Percentiles rank a stretch among this genome's conserved stretches.
These are phyloP conservation scores for Gastrodia elata DNA, from an alignment of 106 monocot species.

Conservation along the genomic window DNA sequence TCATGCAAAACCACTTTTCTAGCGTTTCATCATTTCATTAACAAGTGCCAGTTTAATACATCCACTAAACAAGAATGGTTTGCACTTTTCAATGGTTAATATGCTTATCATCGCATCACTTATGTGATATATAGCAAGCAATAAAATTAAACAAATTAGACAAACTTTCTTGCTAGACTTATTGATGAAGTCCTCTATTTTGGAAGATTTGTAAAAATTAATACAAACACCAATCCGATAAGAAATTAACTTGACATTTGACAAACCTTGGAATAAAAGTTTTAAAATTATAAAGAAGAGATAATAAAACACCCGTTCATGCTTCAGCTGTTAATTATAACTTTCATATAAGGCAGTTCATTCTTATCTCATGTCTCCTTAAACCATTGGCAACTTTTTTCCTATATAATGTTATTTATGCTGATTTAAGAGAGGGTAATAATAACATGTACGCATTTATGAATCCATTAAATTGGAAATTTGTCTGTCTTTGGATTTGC, in stretches of 20 bases:
- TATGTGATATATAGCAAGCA: neutral
- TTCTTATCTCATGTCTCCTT: neutral
- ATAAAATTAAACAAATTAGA: neutral
- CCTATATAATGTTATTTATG: neutral
- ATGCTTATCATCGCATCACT: neutral
- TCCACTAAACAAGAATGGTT: neutral
- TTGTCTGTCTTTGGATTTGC: neutral
- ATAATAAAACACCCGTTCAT: neutral
- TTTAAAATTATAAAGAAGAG: neutral
- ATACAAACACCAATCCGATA: neutral
- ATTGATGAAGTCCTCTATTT: neutral
- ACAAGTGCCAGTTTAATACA: neutral
- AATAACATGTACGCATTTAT: neutral
- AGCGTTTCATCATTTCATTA: neutral
- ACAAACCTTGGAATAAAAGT: neutral
- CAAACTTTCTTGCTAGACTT: neutral
- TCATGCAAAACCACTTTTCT: neutral
- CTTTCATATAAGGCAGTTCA: neutral
- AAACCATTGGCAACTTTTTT: neutral
- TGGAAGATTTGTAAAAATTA: neutral
- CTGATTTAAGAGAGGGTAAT: neutral
- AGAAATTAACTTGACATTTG: neutral
- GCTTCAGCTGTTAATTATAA: neutral
- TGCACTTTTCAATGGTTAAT: neutral
- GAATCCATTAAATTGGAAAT: neutral